Evolutionary conservation across 225 moss, liverwort and hornwort genomes (phyloP).

Genomic region (Pleurozium schreberi): DNA sequence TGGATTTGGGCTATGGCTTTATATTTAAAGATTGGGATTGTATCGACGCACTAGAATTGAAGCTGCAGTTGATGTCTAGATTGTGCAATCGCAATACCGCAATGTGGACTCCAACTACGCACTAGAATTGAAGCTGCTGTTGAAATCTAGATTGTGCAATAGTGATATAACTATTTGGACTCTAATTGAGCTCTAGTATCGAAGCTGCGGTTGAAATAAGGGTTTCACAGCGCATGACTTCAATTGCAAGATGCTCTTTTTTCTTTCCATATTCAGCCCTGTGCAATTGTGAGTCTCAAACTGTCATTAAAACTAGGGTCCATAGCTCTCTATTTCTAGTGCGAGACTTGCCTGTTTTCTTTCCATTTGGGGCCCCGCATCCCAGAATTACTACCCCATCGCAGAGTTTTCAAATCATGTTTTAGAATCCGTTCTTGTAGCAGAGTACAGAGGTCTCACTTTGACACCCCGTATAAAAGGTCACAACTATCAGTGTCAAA

Average conservation of each 20-base stretch:
- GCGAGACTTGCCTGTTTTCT: background rate
- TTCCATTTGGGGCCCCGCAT: background rate
- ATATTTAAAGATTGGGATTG: background rate
- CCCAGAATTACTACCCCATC: background rate
- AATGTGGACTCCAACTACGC: background rate
- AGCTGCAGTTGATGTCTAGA: background rate
- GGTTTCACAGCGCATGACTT: background rate
- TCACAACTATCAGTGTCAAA: background rate
- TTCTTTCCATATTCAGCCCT: background rate
- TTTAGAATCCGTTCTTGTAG: background rate
- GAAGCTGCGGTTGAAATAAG: background rate
- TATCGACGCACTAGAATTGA: background rate
- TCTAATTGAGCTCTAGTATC: background rate
- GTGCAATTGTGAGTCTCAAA: background rate
- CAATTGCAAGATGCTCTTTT: background rate
- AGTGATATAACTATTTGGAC: background rate
- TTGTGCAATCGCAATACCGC: background rate
- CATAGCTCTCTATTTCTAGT: background rate
- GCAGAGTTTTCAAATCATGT: background rate
- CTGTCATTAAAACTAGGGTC: background rate
- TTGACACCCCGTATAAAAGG: background rate
- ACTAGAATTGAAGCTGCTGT: background rate
- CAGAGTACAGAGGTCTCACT: background rate
- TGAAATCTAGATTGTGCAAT: background rate
- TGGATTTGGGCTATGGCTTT: background rate